phyloP scores from a whole-genome alignment of 495 filamentous ascomycete genomes.

The Penicillium canariense region DNA sequence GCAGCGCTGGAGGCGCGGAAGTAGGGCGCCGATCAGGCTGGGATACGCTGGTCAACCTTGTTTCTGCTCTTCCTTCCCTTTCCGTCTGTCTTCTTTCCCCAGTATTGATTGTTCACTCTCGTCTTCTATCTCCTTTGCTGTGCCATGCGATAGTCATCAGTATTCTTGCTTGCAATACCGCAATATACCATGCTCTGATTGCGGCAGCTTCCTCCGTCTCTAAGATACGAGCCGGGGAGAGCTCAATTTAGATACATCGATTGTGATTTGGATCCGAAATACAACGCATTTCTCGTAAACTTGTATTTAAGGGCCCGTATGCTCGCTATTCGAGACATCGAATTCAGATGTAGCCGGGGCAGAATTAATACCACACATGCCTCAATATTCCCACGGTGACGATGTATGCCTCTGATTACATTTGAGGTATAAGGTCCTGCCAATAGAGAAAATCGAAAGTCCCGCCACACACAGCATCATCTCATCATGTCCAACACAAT shows the following conservation, averaged over 20 bases:
- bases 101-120: neutral
- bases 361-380: too few species aligned
- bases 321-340: too few species aligned
- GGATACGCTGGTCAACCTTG: neutral
- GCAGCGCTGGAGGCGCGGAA: slow-evolving; percentile 39
- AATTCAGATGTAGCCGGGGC: too few species aligned
- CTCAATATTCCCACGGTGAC: too few species aligned
- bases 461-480: neutral
- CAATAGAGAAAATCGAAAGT: neutral
- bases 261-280: neutral
- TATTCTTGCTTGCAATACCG: neutral
- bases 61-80: too few species aligned
- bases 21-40: slow-evolving; percentile 16
- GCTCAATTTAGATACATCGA: neutral
- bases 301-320: neutral
- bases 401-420: neutral
- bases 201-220: neutral
- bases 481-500: neutral
- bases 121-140: neutral
- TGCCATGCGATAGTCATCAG: neutral
- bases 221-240: neutral
- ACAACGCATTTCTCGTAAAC: neutral
- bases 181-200: neutral
- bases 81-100: neutral
- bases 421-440: neutral